Conservation (phyloP, 768 basidiomycete genomes). For the Auricularia heimuer region DNA sequence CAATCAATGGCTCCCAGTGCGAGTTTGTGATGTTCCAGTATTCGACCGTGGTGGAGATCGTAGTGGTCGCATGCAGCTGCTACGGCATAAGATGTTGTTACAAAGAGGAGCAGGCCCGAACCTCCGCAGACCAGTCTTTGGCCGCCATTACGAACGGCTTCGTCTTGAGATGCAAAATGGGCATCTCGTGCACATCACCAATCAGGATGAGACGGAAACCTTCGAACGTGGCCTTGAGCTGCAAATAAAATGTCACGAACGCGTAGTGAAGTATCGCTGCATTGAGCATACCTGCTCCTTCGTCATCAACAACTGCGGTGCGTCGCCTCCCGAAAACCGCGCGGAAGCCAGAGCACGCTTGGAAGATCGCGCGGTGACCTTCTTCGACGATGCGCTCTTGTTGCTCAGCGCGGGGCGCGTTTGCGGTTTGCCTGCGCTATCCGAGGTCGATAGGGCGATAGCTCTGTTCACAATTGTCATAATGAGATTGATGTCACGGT, state of each 20-base stretch:
- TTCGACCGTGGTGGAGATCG: conserved; percentile 72
- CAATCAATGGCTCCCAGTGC: conserved; percentile 75
- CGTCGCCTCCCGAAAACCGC: conserved; percentile 8
- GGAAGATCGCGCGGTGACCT: conserved; percentile 10
- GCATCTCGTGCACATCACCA: conserved; percentile 90
- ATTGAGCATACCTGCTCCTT: conserved; percentile 62
- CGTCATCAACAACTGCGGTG: conserved; percentile 47
- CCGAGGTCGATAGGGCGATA: conserved; percentile 50
- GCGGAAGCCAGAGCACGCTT: conserved; percentile 12
- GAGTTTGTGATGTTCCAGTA: conserved; percentile 98
- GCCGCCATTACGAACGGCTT: conserved; percentile 75
- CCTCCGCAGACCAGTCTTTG: conserved; percentile 92
- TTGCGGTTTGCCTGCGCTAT: not conserved
- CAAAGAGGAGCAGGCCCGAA: conserved; percentile 24
- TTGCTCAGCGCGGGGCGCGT: not conserved
- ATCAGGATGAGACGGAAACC: conserved; percentile 91
- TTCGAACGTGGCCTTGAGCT: conserved; percentile 82
- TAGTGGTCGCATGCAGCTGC: conserved; percentile 77
- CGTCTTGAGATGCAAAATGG: conserved; percentile 80
- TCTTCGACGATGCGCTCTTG: not conserved
- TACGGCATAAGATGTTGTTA: conserved; percentile 1
- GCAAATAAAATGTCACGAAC: not conserved
- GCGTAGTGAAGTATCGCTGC: not conserved
- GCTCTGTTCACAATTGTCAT: conserved; percentile 80
- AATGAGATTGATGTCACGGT: conserved; percentile 87